Evolutionary conservation across 2,329 filamentous ascomycete species (phyloP).

Genomic region (Moelleriella libera): DNA sequence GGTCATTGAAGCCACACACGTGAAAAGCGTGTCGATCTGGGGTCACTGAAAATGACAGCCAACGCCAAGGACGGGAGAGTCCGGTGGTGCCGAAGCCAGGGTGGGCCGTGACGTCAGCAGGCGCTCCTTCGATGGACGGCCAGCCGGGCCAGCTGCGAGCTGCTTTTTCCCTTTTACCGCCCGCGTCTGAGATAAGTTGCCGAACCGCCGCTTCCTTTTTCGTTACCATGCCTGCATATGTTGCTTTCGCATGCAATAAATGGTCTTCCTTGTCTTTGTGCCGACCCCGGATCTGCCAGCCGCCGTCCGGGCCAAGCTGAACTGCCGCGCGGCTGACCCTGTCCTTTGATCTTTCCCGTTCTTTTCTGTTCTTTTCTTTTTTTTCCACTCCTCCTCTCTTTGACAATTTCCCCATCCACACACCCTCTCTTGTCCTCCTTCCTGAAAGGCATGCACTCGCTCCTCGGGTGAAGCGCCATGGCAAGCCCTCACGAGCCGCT

Average conservation of each 20-base stretch:
- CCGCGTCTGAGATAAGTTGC: background rate
- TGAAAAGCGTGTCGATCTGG: too few species aligned
- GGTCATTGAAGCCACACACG: too few species aligned
- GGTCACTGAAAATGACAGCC: too few species aligned
- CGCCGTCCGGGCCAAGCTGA: background rate
- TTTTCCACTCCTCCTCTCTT: background rate
- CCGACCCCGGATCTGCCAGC: background rate
- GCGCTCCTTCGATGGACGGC: too few species aligned
- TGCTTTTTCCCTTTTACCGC: background rate
- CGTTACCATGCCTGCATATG: background rate
- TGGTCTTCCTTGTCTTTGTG: background rate
- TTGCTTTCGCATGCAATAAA: background rate
- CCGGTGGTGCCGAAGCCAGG: too few species aligned
- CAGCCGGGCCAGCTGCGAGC: background rate
- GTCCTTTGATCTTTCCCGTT: background rate
- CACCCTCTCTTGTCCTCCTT: background rate
- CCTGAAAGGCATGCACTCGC: background rate
- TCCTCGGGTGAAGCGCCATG: slow-evolving; percentile 22
- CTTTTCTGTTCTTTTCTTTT: background rate
- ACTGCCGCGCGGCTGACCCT: background rate
- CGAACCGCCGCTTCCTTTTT: too few species aligned
- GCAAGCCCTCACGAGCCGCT: slow-evolving; percentile 44
- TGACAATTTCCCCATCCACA: background rate
- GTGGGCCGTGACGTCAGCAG: too few species aligned
- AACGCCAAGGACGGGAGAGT: too few species aligned